These are phyloP conservation scores for Groenewaldozyma sp. DNA, from an alignment of 1,139 yeast species.

Conservation along the genomic window DNA sequence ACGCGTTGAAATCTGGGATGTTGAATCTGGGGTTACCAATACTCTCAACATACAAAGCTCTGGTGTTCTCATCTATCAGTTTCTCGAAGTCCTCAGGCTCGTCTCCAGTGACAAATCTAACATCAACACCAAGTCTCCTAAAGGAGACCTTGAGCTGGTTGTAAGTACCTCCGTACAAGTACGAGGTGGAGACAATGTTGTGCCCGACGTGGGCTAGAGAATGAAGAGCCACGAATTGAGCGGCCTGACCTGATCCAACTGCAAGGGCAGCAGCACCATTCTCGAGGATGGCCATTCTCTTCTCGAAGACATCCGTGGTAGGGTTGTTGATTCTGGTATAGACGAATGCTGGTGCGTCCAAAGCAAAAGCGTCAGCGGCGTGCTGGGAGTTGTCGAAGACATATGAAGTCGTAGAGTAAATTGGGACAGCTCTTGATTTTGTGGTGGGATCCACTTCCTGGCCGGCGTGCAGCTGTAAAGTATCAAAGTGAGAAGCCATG, in stretches of 20 bases:
- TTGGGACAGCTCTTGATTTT: conserved; percentile 83
- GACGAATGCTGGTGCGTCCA: conserved; percentile 72
- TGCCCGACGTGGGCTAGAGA: conserved; percentile 85
- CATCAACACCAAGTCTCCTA: conserved; percentile 77
- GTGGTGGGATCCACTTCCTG: conserved; percentile 49
- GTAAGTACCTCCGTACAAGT: conserved; percentile 90
- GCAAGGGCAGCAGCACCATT: conserved; percentile 88
- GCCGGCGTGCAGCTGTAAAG: conserved; percentile 93
- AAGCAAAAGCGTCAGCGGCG: conserved; percentile 84
- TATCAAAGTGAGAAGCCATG: conserved; percentile 57
- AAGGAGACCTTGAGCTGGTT: conserved; percentile 91
- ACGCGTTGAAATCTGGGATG: conserved; percentile 80
- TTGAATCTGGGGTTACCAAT: conserved; percentile 93
- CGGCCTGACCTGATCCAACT: conserved; percentile 92
- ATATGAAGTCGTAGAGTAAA: conserved; percentile 60
- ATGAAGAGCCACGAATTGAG: conserved; percentile 76
- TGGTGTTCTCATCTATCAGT: conserved; percentile 72
- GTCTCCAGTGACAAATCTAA: conserved; percentile 77
- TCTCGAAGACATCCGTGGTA: conserved; percentile 82
- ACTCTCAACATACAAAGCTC: conserved; percentile 82
- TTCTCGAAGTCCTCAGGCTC: conserved; percentile 59
- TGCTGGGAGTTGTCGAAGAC: conserved; percentile 82
- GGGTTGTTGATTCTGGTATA: conserved; percentile 92
- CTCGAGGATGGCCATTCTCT: conserved; percentile 87
- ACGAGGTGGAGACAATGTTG: conserved; percentile 81